These are phyloP conservation scores for Yamadazyma triangularis DNA, from an alignment of 1,139 yeast genomes.

Conservation along the genomic window DNA sequence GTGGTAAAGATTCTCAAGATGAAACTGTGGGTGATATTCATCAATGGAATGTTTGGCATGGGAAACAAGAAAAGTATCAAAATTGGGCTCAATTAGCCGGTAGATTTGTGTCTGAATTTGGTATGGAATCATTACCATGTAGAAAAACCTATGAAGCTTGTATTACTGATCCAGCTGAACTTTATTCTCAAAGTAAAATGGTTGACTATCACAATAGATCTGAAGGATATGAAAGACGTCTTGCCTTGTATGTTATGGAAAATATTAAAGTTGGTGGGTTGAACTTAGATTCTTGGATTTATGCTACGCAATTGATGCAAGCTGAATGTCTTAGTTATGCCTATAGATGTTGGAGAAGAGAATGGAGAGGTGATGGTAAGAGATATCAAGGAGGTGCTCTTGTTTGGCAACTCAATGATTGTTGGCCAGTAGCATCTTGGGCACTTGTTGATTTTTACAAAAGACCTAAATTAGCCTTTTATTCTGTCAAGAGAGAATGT, in stretches of 20 bases:
- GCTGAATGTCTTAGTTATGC: slow-evolving; percentile 46
- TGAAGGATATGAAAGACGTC: slow-evolving; percentile 39
- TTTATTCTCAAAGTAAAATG: slow-evolving; percentile 32
- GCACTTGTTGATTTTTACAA: slow-evolving; percentile 36
- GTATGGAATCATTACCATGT: slow-evolving; percentile 40
- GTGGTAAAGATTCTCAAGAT: slow-evolving; percentile 28
- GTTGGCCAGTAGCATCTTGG: slow-evolving; percentile 51
- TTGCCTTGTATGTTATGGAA: slow-evolving; percentile 42
- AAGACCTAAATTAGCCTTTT: slow-evolving; percentile 41
- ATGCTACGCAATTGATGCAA: slow-evolving; percentile 48
- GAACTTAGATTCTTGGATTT: slow-evolving; percentile 39
- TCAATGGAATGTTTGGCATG: slow-evolving; percentile 52
- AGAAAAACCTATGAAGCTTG: slow-evolving; percentile 21
- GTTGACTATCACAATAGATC: slow-evolving; percentile 42
- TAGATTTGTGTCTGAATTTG: slow-evolving; percentile 44
- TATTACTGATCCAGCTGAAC: slow-evolving; percentile 26
- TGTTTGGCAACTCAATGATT: slow-evolving; percentile 51
- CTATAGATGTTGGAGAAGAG: slow-evolving; percentile 41
- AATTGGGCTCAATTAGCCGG: slow-evolving; percentile 37
- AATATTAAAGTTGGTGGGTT: slow-evolving; percentile 28
- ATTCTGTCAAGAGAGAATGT: slow-evolving; percentile 42
- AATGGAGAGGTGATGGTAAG: slow-evolving; percentile 34
- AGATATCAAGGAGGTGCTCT: slow-evolving; percentile 37
- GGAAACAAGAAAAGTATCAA: slow-evolving; percentile 39
- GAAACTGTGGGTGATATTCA: slow-evolving; percentile 40